Percentiles rank a stretch among this genome's conserved stretches.
Evolutionary conservation across 371 early-diverging fungal genomes (phyloP).

Genomic region (Zychaea mexicana): DNA sequence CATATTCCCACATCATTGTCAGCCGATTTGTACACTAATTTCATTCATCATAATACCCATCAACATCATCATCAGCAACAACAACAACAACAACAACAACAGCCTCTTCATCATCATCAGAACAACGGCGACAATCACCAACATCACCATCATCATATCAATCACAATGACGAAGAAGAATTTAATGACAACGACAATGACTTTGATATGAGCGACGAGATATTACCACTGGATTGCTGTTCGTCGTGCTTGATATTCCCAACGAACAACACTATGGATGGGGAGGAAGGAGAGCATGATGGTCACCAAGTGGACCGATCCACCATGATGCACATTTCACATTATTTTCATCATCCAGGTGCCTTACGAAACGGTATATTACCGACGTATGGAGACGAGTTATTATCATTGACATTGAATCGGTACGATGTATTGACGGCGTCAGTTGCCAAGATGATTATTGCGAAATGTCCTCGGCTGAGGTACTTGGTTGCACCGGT

Average conservation of each 20-base stretch:
- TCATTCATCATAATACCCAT: too few species aligned
- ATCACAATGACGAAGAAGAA: not conserved
- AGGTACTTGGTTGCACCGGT: slow-evolving; percentile 37
- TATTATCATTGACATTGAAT: slow-evolving; percentile 39
- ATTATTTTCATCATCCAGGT: slow-evolving; percentile 49
- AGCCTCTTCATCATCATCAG: not conserved
- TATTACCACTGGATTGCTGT: slow-evolving; percentile 34
- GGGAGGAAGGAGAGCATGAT: not conserved
- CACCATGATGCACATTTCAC: slow-evolving; percentile 40
- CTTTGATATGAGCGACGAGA: not conserved
- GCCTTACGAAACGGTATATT: slow-evolving; percentile 46
- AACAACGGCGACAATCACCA: too few species aligned
- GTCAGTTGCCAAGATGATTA: slow-evolving; percentile 34
- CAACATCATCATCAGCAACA: not conserved
- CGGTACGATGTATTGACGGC: slow-evolving; percentile 41
- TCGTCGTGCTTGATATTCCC: slow-evolving; percentile 42
- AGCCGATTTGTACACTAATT: too few species aligned
- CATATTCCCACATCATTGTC: slow-evolving; percentile 9
- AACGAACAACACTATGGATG: slow-evolving; percentile 8
- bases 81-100: not conserved
- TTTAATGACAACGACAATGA: not conserved
- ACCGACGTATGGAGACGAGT: slow-evolving; percentile 46
- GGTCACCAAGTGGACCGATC: too few species aligned
- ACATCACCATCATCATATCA: not conserved
- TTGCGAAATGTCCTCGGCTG: slow-evolving; percentile 41